A percentile compares a stretch with the other conserved stretches of the same genome.
Evolutionary conservation across 768 basidiomycete species (phyloP).

Genomic region (Termitomyces sp.): DNA sequence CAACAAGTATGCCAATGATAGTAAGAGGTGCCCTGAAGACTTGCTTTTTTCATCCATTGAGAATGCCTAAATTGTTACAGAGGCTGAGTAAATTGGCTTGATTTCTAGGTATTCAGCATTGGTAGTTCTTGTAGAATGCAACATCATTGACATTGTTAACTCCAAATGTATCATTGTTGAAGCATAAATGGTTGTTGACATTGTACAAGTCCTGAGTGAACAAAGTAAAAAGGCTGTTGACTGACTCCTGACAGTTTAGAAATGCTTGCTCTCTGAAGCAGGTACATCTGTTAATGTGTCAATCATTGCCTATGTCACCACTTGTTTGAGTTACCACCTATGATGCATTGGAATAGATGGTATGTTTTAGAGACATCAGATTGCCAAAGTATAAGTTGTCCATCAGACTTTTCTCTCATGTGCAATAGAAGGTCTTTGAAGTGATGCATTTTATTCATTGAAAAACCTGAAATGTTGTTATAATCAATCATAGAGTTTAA

Average conservation of each 20-base stretch:
- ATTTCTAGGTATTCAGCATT: background rate
- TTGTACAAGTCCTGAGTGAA: constrained; percentile 18
- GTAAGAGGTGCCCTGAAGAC: constrained; percentile 23
- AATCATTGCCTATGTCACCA: constrained; percentile 20
- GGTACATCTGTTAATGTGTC: constrained; percentile 26
- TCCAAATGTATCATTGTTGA: constrained; percentile 26
- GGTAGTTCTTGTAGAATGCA: constrained; percentile 24
- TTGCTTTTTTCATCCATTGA: constrained; percentile 35
- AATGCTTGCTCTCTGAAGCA: constrained; percentile 26
- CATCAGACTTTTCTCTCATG: background rate
- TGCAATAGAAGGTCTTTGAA: background rate
- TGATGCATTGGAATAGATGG: constrained; percentile 25
- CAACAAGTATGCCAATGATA: constrained; percentile 36
- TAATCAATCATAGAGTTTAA: background rate
- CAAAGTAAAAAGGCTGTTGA: constrained; percentile 29
- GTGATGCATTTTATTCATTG: background rate
- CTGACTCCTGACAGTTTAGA: constrained; percentile 18
- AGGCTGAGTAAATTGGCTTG: constrained; percentile 11
- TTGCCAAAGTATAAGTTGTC: constrained; percentile 25
- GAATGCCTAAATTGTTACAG: constrained; percentile 35
- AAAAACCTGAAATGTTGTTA: background rate
- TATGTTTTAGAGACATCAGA: constrained; percentile 33
- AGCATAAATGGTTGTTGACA: constrained; percentile 20
- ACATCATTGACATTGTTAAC: constrained; percentile 18
- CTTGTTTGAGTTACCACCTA: constrained; percentile 27